Base-by-base conservation (phyloP, 1,284 basidiomycete genomes). In the Phaffia rhodozyma region DNA sequence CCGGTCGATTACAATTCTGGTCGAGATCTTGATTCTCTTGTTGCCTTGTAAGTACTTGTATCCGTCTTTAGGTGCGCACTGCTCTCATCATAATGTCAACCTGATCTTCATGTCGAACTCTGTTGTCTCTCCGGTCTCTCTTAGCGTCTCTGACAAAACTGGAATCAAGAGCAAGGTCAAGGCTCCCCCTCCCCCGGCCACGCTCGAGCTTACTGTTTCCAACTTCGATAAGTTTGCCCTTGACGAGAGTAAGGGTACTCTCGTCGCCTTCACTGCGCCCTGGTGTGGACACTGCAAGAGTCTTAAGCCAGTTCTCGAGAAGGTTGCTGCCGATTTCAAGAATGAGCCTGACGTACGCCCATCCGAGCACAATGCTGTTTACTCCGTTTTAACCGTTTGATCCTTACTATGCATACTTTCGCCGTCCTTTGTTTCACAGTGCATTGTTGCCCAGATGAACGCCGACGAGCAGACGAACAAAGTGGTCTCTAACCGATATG, bases 201-300 rank as follows among this genome's bases (percentile, higher is more conserved):
- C 84, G 48, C 75, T 82, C 50, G 77, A 89, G 69, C 80, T 94
- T 64, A 86, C 87, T 72, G 74, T 78, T 23, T 79, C 81, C 71
- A 86, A 83, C 68, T 94, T 92, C 72, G 82, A 90, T 68, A 79
- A 85, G 1, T 79, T 92, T 62, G 89, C 83, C 20, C 71, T 88
- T 70, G 83, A 92, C 71, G 74, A 81, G 25, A 78, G 81, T 32
- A 91, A 91, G 77, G 82, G 92, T 71, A 89, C 91, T 55, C 78
- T 96, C n/a, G 89, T 96, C 58, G 81, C 91, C 3, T 94, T 93
- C 79, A 93, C 89, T 67, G 85, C 86, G 43, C 86, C 86, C 32
- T 89, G 88, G 89, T 91, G 90, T 60, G 75, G 75, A 11, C 72
- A 76, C 71, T 75, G 74, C 69, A 75, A 75, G 79, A 82, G 72